Percentiles rank a stretch among this genome's conserved stretches.
These are phyloP conservation scores for Heliosperma pusillum DNA, from an alignment of 148 eudicot genomes.

Conservation along the genomic window DNA sequence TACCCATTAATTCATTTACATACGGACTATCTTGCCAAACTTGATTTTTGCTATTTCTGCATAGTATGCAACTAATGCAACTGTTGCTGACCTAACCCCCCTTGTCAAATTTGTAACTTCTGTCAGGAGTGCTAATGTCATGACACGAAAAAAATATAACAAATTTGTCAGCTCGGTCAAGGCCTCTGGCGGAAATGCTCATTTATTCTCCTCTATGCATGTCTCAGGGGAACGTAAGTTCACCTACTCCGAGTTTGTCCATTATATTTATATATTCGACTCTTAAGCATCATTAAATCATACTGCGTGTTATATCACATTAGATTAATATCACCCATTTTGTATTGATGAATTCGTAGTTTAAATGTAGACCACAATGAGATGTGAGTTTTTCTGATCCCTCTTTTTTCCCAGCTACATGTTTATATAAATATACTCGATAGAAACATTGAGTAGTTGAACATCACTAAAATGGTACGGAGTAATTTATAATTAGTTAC, in stretches of 20 bases:
- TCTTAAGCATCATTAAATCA: too few relatives aligned
- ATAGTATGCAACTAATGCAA: background rate
- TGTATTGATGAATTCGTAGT: too few relatives aligned
- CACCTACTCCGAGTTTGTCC: background rate
- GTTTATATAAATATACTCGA: background rate
- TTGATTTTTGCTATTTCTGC: background rate
- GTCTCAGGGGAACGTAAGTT: conserved; percentile 97
- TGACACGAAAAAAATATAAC: conserved; percentile 67
- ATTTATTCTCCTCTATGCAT: conserved; percentile 94
- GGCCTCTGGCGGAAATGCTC: conserved; percentile 68
- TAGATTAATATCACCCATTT: too few relatives aligned
- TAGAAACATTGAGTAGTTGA: too few relatives aligned
- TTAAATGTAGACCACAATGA: background rate
- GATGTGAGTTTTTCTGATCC: background rate
- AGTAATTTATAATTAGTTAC: too few relatives aligned
- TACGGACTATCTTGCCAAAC: background rate
- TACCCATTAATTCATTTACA: too few relatives aligned
- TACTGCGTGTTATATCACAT: too few relatives aligned
- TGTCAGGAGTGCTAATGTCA: conserved; percentile 72
- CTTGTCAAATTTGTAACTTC: background rate
- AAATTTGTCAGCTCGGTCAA: conserved; percentile 71
- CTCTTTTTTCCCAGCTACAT: background rate
- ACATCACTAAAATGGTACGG: too few relatives aligned
- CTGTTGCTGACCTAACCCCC: background rate
- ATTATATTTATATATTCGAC: conserved; percentile 40